phyloP scores from a whole-genome alignment of 371 early-diverging fungal species.

The Lichtheimia ramosa region DNA sequence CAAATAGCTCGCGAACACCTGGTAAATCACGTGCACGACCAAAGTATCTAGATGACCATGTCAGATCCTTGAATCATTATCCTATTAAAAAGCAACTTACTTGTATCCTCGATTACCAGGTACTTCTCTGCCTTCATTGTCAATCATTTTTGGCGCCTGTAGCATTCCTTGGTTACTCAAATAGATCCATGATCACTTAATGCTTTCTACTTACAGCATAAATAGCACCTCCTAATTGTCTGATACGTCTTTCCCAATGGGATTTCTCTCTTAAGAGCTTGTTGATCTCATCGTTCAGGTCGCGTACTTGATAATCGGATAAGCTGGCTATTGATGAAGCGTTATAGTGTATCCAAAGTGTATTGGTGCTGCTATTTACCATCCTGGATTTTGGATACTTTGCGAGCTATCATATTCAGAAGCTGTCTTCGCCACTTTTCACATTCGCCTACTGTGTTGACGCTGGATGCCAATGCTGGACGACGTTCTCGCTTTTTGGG shows the following conservation, averaged over 20 bases:
- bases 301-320: constrained; percentile 89
- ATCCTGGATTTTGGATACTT: constrained; percentile 91
- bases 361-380: constrained; percentile 36
- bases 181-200: too few relatives aligned
- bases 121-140: constrained; percentile 86
- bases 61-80: background rate
- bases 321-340: constrained; percentile 57
- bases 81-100: constrained; percentile 37
- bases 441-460: constrained; percentile 71
- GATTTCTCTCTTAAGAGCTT: constrained; percentile 88
- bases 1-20: constrained; percentile 92
- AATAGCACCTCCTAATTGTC: constrained; percentile 93
- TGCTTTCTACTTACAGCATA: constrained; percentile 69
- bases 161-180: constrained; percentile 23
- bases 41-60: constrained; percentile 70
- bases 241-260: constrained; percentile 91
- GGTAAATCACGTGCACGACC: constrained; percentile 96
- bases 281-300: constrained; percentile 96
- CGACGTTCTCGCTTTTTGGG: constrained; percentile 65
- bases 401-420: constrained; percentile 83
- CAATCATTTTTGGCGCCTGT: constrained; percentile 77
- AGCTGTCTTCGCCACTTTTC: constrained; percentile 91
- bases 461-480: constrained; percentile 75
- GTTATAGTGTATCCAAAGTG: too few relatives aligned
- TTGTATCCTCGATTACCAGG: constrained; percentile 93